A percentile compares a stretch with the other conserved stretches of the same genome.
Evolutionary conservation across 768 basidiomycete species (phyloP).

Genomic region (Calvatia gigantea): DNA sequence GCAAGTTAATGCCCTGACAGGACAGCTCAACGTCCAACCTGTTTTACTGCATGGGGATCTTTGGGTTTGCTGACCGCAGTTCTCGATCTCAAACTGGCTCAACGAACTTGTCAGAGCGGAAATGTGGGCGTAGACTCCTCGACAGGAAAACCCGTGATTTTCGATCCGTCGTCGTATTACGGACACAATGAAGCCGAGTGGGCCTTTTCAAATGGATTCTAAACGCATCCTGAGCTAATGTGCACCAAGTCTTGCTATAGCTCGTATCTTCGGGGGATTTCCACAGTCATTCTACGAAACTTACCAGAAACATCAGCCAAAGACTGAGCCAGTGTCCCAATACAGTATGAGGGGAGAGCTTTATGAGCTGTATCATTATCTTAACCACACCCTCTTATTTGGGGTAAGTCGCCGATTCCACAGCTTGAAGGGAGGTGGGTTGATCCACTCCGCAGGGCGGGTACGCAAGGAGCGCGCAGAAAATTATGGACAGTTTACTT

Average conservation of each 20-base stretch:
- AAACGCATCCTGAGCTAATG: background rate
- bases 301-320: conserved; percentile 63
- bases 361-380: conserved; percentile 80
- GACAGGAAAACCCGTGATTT: conserved; percentile 63
- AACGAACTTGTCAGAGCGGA: conserved; percentile 48
- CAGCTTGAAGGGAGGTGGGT: background rate
- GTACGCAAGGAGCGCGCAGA: conserved; percentile 52
- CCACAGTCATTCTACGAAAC: conserved; percentile 57
- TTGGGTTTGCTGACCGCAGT: conserved; percentile 55
- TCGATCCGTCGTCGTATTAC: conserved; percentile 75
- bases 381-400: conserved; percentile 79
- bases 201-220: conserved; percentile 18
- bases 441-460: conserved; percentile 31
- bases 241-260: conserved; percentile 60
- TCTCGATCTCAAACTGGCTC: background rate
- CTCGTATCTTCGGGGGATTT: conserved; percentile 79
- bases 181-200: conserved; percentile 85
- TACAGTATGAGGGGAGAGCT: conserved; percentile 62
- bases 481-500: conserved; percentile 34
- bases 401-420: conserved; percentile 46
- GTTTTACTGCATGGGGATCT: conserved; percentile 78
- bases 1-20: conserved; percentile 19
- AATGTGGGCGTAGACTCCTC: conserved; percentile 59
- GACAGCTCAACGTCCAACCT: conserved; percentile 53
- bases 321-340: conserved; percentile 60